phyloP scores from a whole-genome alignment of 495 filamentous ascomycete genomes.

The Penicillium chermesinum region DNA sequence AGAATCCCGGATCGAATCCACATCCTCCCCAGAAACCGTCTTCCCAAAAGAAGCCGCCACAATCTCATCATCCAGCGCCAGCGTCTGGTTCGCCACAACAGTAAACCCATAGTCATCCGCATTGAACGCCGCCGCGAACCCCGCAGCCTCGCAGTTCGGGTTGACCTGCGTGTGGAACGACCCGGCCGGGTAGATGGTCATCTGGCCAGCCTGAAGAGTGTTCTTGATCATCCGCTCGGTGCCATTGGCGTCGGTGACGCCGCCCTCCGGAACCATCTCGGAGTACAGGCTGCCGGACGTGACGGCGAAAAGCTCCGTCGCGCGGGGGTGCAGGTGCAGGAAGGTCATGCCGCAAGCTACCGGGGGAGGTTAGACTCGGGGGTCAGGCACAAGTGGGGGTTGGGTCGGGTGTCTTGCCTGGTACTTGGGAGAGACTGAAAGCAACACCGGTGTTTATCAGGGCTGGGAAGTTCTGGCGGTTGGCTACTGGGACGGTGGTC shows the following conservation, averaged over 20 bases:
- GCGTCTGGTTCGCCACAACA: conserved; percentile 16
- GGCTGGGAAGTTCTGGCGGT: conserved; percentile 18
- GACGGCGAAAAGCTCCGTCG: conserved; percentile 40
- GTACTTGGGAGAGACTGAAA: conserved; percentile 22
- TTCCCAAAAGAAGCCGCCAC: conserved; percentile 18
- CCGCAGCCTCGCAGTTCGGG: conserved; percentile 32
- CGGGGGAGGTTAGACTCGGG: conserved; percentile 3
- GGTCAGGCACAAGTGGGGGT: not conserved
- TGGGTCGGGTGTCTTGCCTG: conserved; percentile 25
- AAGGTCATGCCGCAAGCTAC: conserved; percentile 45
- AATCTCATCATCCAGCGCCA: conserved; percentile 18
- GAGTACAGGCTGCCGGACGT: conserved; percentile 34
- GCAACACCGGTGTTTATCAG: conserved; percentile 15
- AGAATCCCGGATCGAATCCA: conserved; percentile 18
- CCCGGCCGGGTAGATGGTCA: conserved; percentile 45
- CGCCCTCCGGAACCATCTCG: conserved; percentile 41
- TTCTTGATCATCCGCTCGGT: conserved; percentile 23
- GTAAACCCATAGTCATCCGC: conserved; percentile 21
- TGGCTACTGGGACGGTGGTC: conserved; percentile 11
- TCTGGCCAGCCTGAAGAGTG: conserved; percentile 33
- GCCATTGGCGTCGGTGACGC: conserved; percentile 13
- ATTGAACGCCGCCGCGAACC: conserved; percentile 24
- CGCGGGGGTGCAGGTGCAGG: conserved; percentile 38
- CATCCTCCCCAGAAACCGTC: conserved; percentile 24
- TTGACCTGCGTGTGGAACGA: conserved; percentile 49